Conservation (phyloP, 208 protist genomes). For the Angomonas desouzai region DNA sequence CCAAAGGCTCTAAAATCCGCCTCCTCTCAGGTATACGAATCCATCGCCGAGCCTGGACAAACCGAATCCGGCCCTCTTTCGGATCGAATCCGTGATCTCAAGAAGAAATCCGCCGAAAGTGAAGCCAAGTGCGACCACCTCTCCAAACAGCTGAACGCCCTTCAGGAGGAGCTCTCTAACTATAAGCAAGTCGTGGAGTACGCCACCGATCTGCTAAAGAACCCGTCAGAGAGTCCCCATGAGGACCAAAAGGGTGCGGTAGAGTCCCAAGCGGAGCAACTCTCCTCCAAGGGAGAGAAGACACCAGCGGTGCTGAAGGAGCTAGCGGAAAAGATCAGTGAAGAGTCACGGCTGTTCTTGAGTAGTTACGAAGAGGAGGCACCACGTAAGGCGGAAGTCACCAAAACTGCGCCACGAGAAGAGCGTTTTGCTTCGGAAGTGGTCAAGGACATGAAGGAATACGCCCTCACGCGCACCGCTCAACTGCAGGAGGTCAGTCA, state of each 20-base stretch:
- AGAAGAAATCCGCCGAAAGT: background rate
- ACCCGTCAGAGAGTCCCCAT: background rate
- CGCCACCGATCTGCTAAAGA: background rate
- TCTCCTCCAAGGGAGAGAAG: background rate
- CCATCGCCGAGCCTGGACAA: background rate
- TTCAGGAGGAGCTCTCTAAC: slow-evolving; percentile 14
- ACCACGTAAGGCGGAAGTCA: background rate
- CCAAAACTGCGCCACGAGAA: background rate
- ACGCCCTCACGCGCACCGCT: background rate
- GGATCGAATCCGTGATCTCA: background rate
- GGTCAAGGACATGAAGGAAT: slow-evolving; percentile 4
- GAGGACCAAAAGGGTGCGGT: background rate
- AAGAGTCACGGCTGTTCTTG: background rate
- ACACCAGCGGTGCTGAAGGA: background rate
- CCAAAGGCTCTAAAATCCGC: background rate
- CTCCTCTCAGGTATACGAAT: background rate
- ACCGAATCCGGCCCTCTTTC: background rate
- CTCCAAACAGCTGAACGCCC: background rate
- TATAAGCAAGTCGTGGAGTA: slow-evolving; percentile 3
- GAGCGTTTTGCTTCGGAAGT: slow-evolving; percentile 9
- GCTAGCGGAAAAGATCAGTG: slow-evolving; percentile 2
- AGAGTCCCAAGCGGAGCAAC: background rate
- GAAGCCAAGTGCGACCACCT: slow-evolving; percentile 10
- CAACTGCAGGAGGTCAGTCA: slow-evolving; percentile 11
- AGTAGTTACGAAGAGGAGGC: background rate